Conservation (phyloP, 2,329 filamentous ascomycete genomes). For the Catunica adiposa region DNA sequence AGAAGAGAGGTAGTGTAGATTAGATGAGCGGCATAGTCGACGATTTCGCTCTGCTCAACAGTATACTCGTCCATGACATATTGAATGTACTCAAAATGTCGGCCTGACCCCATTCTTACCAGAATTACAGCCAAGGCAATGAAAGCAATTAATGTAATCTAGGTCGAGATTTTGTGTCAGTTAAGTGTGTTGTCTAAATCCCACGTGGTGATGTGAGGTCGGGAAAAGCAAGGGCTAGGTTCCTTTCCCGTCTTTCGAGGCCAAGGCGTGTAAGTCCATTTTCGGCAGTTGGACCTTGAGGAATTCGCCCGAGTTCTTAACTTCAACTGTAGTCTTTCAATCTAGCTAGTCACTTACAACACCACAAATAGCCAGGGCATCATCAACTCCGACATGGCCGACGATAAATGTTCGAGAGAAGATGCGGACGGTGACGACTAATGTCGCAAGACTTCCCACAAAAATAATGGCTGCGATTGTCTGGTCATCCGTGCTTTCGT, state of each 20-base stretch:
- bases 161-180: conserved; percentile 6
- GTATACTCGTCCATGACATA: conserved; percentile 28
- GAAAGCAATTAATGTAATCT: conserved; percentile 27
- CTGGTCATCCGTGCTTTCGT: conserved; percentile 22
- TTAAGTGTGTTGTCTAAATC: not conserved
- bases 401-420: conserved; percentile 23
- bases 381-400: conserved; percentile 24
- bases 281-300: not conserved
- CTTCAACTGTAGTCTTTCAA: not conserved
- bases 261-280: not conserved
- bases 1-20: conserved; percentile 34
- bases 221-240: too few relatives aligned
- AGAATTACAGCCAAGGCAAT: conserved; percentile 27
- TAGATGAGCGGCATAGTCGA: conserved; percentile 35
- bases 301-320: too few relatives aligned
- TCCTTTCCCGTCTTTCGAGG: not conserved
- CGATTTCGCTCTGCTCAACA: conserved; percentile 27
- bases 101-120: conserved; percentile 31
- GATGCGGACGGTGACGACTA: conserved; percentile 22
- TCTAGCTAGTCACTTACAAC: conserved; percentile 20
- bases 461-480: conserved; percentile 26
- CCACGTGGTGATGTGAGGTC: too few relatives aligned
- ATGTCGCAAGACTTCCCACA: conserved; percentile 21
- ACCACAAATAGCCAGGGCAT: conserved; percentile 23
- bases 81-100: conserved; percentile 29